These are phyloP conservation scores for Neohortaea acidophila DNA, from an alignment of 495 filamentous ascomycete genomes.

Conservation along the genomic window DNA sequence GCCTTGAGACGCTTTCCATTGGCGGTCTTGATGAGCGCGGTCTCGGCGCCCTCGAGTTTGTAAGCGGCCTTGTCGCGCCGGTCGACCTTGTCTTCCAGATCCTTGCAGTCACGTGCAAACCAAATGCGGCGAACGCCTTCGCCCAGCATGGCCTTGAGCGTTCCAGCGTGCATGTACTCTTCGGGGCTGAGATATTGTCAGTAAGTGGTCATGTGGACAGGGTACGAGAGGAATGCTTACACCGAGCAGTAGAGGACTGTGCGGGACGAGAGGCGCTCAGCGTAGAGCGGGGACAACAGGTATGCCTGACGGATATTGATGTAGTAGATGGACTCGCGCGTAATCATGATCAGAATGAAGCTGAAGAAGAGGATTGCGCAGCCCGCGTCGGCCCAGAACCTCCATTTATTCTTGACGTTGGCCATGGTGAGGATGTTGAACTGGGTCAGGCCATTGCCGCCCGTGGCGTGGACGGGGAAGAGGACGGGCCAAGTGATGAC, in stretches of 20 bases:
- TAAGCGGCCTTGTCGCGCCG: conserved; percentile 70
- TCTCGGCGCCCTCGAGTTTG: conserved; percentile 80
- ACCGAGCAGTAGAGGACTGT: conserved; percentile 89
- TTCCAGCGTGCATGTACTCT: conserved; percentile 55
- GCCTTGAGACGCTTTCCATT: conserved; percentile 62
- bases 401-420: conserved; percentile 46
- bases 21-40: conserved; percentile 68
- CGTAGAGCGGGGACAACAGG: conserved; percentile 71
- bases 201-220: too few species aligned
- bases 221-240: too few species aligned
- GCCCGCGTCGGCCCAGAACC: conserved; percentile 66
- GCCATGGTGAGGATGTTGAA: conserved; percentile 65
- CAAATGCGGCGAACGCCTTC: conserved; percentile 69
- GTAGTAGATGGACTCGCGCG: conserved; percentile 83
- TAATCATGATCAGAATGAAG: conserved; percentile 78
- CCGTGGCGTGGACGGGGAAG: conserved; percentile 32
- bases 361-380: conserved; percentile 64
- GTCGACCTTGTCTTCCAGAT: conserved; percentile 72
- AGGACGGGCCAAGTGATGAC: conserved; percentile 31
- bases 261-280: conserved; percentile 78
- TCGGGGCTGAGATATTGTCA: too few species aligned
- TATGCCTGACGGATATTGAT: conserved; percentile 95
- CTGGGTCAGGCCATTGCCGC: conserved; percentile 41
- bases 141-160: conserved; percentile 66
- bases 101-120: conserved; percentile 64